These are phyloP conservation scores for Leishmania mexicana DNA, from an alignment of 208 protist species.

Conservation along the genomic window DNA sequence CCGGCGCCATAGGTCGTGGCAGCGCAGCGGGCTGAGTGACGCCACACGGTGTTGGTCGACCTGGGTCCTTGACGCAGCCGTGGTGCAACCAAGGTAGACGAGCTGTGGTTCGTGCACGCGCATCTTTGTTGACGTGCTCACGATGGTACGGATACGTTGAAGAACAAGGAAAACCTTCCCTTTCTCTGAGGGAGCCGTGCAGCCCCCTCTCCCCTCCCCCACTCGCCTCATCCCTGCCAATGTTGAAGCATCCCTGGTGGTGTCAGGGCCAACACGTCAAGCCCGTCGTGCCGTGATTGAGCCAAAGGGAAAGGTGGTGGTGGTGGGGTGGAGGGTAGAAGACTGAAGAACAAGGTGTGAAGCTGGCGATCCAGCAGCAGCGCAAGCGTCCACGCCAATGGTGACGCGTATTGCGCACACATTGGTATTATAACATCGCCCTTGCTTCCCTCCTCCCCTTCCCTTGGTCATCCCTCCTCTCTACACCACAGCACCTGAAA, in stretches of 20 bases:
- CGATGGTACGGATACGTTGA: not conserved
- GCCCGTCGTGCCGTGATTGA: not conserved
- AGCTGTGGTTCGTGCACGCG: not conserved
- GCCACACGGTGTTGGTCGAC: not conserved
- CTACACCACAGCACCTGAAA: slow-evolving; percentile 25
- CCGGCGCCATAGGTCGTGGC: not conserved
- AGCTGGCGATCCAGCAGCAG: not conserved
- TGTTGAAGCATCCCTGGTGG: not conserved
- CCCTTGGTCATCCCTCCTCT: not conserved
- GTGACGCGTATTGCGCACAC: not conserved
- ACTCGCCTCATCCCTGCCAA: no score
- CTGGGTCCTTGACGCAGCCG: not conserved
- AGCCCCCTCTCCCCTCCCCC: no score
- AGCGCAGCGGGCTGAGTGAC: not conserved
- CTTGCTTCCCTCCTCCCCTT: not conserved
- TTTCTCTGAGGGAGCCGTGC: no score
- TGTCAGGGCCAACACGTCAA: not conserved
- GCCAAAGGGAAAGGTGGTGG: not conserved
- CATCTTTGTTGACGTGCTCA: not conserved
- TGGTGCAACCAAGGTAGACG: not conserved
- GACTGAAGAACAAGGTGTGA: not conserved
- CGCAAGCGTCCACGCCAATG: not conserved
- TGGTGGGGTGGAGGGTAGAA: not conserved
- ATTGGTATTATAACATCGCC: not conserved
- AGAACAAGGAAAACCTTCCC: not conserved